A percentile compares a stretch with the other conserved stretches of the same genome.
These are phyloP conservation scores for Magnolia sinica DNA, from an alignment of 164 flowering plant species.

Conservation along the genomic window DNA sequence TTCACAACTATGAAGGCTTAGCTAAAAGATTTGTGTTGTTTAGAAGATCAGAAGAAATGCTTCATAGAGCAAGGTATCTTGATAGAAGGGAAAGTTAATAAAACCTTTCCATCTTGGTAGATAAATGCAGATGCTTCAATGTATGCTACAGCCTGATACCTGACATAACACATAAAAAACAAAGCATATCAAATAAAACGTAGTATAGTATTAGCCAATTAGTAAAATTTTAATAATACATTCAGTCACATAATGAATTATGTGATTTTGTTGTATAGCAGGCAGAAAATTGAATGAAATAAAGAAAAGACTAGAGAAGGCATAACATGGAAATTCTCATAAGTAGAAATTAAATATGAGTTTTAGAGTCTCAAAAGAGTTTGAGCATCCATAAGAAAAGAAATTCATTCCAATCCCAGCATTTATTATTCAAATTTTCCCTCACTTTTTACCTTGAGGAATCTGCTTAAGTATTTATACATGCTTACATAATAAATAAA, in stretches of 20 bases:
- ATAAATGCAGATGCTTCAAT: conserved; percentile 96
- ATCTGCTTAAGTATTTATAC: too few species aligned
- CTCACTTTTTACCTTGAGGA: too few species aligned
- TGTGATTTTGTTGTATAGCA: too few species aligned
- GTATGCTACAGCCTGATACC: conserved; percentile 97
- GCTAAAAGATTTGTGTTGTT: background rate
- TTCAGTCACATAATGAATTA: too few species aligned
- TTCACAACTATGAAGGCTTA: background rate
- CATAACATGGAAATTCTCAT: background rate
- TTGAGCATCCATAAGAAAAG: too few species aligned
- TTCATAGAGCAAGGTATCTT: background rate
- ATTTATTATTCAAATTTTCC: too few species aligned
- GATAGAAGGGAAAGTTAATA: background rate
- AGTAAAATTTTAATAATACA: too few species aligned
- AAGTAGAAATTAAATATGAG: background rate
- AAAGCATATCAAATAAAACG: background rate
- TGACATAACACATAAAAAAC: conserved; percentile 24
- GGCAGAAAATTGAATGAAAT: background rate
- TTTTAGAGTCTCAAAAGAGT: too few species aligned
- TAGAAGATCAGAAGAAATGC: background rate
- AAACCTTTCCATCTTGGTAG: conserved; percentile 97
- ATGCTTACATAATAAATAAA: too few species aligned
- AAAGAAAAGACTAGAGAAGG: background rate
- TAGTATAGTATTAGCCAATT: too few species aligned
- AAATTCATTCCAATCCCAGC: too few species aligned